These are phyloP conservation scores for Colletotrichum scovillei DNA, from an alignment of 2,329 filamentous ascomycete species.

Conservation along the genomic window DNA sequence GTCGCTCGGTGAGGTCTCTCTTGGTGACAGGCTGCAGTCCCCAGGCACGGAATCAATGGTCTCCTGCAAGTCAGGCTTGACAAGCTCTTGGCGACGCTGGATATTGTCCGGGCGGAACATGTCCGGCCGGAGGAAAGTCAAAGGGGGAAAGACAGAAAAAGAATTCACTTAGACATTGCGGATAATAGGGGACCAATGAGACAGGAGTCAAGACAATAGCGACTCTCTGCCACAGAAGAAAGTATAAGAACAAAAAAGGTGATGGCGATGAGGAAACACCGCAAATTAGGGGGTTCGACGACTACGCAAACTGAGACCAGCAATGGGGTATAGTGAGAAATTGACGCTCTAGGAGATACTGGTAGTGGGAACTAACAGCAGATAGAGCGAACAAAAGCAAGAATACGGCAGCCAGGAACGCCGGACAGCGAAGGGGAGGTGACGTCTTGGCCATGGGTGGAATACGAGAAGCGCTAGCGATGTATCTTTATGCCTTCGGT, in stretches of 20 bases:
- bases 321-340: not conserved
- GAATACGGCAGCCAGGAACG: not conserved
- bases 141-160: not conserved
- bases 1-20: not conserved
- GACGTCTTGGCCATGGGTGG: conserved; percentile 3
- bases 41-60: not conserved
- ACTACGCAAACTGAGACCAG: not conserved
- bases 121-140: not conserved
- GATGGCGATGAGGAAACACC: not conserved
- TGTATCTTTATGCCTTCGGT: not conserved
- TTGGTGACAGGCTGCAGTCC: not conserved
- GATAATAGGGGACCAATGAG: not conserved
- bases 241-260: not conserved
- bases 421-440: not conserved
- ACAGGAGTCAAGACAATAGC: not conserved
- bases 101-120: not conserved
- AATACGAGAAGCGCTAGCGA: conserved; percentile 12
- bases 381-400: not conserved
- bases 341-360: not conserved
- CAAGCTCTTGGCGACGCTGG: conserved; percentile 9
- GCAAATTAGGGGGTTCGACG: not conserved
- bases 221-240: not conserved
- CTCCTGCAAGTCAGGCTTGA: conserved; percentile 10
- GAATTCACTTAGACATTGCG: not conserved
- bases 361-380: not conserved